Base-by-base conservation (phyloP, 495 filamentous ascomycete genomes). In the Hypoxylon fuscum region DNA sequence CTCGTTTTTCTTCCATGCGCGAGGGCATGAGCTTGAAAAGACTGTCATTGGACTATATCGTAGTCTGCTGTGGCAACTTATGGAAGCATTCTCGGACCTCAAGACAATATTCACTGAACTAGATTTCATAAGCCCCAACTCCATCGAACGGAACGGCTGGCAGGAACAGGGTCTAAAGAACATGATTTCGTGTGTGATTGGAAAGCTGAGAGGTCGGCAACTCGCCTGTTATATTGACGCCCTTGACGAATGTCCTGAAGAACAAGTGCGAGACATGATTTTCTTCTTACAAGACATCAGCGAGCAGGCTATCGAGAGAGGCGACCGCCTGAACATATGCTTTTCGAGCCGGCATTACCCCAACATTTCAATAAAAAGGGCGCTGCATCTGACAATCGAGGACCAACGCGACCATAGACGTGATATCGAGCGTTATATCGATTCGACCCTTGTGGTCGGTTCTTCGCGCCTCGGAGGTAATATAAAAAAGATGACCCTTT, bases 1-100 rank as follows among this genome's bases (percentile, higher is more conserved):
- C 5, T 83, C 75, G 0, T 84, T 83, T 55, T 85, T 84, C 72
- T 85, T 84, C 66, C 76, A 83, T 31, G 80, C 78, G 0, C 68
- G 79, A 45, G 82, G 81, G 1, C 67, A 71, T 4, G 9, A 57
- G 7, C 64, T 83, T 29, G 79, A 83, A 63, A 80, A 74, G 51
- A 78, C 81, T 0, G 69, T 70, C 1, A 9, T 40, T 0, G 81
- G 82, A 7, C 77, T 83, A 63, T 83, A 82, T 63, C 81, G 81
- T 25, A 82, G 80, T 0, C 57, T 83, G 1, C 59, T 74, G 11
- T 53, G 62, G 3, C 72, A 75, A 22, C 64, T 72, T 5, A 8
- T 34, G 2, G 31, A 34, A 34, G 31, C 31, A 10, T 12, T 8
- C 31, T 12, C 31, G 2, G 9, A 34, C n/a, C 31, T 34, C n/a